Evolutionary conservation across 768 basidiomycete species (phyloP).

Genomic region (Kwoniella dendrophila): DNA sequence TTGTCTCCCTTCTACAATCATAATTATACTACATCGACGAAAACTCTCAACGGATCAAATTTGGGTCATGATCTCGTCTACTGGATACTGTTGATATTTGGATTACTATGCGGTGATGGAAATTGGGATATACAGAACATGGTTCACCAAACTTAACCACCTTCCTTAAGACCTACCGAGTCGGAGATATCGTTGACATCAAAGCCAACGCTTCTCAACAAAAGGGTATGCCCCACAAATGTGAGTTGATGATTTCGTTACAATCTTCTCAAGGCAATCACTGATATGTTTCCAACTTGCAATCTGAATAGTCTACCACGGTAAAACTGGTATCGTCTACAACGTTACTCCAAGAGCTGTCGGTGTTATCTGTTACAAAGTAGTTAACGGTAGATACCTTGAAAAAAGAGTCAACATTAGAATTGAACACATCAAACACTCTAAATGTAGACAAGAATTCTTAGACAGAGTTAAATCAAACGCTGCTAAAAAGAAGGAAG

Average conservation of each 20-base stretch:
- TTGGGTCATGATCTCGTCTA: conserved; percentile 1
- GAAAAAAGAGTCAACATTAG: conserved; percentile 99
- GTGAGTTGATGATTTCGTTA: conserved; percentile 61
- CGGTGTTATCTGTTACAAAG: conserved; percentile 96
- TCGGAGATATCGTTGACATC: conserved; percentile 99
- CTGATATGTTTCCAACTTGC: neutral
- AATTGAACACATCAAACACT: conserved; percentile 93
- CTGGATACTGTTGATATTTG: conserved; percentile 14
- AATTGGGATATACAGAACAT: conserved; percentile 64
- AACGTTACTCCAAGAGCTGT: conserved; percentile 94
- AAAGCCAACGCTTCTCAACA: conserved; percentile 98
- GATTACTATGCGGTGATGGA: neutral
- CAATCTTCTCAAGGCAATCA: neutral
- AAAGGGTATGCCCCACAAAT: conserved; percentile 99
- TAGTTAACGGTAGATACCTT: conserved; percentile 97
- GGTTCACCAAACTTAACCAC: conserved; percentile 89
- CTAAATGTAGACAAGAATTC: conserved; percentile 97
- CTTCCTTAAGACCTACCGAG: conserved; percentile 86
- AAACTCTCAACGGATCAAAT: too few relatives aligned
- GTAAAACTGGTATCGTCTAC: conserved; percentile 97
- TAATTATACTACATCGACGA: too few relatives aligned
- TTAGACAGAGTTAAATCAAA: conserved; percentile 92
- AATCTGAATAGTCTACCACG: conserved; percentile 58
- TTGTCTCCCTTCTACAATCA: neutral
- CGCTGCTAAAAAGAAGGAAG: conserved; percentile 76